phyloP scores from a whole-genome alignment of 2,329 filamentous ascomycete genomes.

The Verticillium nubilum region DNA sequence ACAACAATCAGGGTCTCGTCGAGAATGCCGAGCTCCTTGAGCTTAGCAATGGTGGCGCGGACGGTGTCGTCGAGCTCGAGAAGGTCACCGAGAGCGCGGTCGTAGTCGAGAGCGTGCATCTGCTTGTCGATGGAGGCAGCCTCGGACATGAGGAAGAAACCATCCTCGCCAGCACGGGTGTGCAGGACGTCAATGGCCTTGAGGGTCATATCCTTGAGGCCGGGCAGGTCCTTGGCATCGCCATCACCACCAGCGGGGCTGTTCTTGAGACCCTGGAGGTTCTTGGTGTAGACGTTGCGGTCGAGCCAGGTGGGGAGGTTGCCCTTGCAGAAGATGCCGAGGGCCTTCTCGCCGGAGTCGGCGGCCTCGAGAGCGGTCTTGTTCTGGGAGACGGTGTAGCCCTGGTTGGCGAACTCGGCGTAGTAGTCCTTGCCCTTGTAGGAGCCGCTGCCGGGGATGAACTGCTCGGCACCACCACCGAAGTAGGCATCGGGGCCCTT shows the following conservation, averaged over 20 bases:
- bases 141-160: conserved; percentile 86
- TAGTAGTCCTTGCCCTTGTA: conserved; percentile 75
- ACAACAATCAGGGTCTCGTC: conserved; percentile 76
- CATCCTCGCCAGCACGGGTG: conserved; percentile 58
- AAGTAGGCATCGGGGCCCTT: conserved; percentile 76
- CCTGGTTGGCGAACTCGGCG: conserved; percentile 65
- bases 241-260: conserved; percentile 60
- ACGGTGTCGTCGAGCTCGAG: conserved; percentile 83
- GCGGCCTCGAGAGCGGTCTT: conserved; percentile 62
- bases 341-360: conserved; percentile 54
- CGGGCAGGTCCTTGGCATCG: conserved; percentile 69
- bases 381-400: conserved; percentile 68
- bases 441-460: conserved; percentile 59
- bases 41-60: conserved; percentile 65
- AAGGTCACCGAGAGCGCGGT: conserved; percentile 77
- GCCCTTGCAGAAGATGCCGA: conserved; percentile 71
- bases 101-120: conserved; percentile 83
- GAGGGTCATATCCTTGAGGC: conserved; percentile 83
- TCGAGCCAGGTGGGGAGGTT: conserved; percentile 84
- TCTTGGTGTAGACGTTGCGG: conserved; percentile 71
- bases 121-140: conserved; percentile 84
- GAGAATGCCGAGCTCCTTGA: conserved; percentile 59
- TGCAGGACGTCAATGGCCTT: conserved; percentile 80
- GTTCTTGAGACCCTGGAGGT: conserved; percentile 61
- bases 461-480: conserved; percentile 78